Evolutionary conservation across 2,329 filamentous ascomycete genomes (phyloP).

Genomic region (Nemania sp.): DNA sequence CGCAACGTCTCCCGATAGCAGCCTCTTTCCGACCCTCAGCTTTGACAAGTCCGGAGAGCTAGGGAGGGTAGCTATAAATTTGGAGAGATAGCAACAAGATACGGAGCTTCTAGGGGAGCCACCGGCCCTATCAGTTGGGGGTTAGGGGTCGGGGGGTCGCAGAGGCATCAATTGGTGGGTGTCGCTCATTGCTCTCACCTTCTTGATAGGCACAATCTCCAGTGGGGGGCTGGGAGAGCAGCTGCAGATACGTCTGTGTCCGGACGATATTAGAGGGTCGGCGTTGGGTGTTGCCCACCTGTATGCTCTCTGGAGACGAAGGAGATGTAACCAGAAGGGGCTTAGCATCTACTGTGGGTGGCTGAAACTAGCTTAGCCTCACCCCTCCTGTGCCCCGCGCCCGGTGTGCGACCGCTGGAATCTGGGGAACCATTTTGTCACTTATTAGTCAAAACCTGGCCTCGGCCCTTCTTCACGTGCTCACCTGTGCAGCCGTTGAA

Average conservation of each 20-base stretch:
- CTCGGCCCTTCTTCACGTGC: conserved; percentile 26
- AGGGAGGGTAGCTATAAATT: not conserved
- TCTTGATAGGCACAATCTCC: conserved; percentile 14
- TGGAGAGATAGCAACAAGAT: conserved; percentile 10
- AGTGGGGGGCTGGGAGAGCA: not conserved
- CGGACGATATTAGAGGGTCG: not conserved
- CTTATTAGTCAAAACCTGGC: conserved; percentile 18
- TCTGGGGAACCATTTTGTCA: conserved; percentile 21
- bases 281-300: not conserved
- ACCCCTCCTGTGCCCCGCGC: conserved; percentile 17
- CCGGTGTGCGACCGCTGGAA: conserved; percentile 10
- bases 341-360: conserved; percentile 1
- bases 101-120: conserved; percentile 1
- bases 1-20: not conserved
- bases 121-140: not conserved
- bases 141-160: not conserved
- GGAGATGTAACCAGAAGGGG: conserved; percentile 14
- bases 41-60: not conserved
- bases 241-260: no score
- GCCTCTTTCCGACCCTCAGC: not conserved
- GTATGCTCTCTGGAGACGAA: not conserved
- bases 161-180: conserved; percentile 6
- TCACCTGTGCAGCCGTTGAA: conserved; percentile 19
- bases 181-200: conserved; percentile 14
- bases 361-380: not conserved